These are phyloP conservation scores for Panicum virgatum DNA, from an alignment of 202 grass and related monocot species.

Conservation along the genomic window DNA sequence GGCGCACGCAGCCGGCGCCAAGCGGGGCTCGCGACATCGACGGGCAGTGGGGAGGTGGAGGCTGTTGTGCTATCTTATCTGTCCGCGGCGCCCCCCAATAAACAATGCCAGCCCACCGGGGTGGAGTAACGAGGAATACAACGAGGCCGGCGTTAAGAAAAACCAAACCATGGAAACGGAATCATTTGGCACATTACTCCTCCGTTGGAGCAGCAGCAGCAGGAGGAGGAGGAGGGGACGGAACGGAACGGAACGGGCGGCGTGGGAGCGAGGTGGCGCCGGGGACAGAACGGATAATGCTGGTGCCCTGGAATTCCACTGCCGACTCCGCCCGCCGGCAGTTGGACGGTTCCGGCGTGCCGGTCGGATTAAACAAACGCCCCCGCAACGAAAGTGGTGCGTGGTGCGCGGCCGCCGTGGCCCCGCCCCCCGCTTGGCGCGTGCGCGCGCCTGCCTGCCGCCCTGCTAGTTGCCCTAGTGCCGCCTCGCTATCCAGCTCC, in stretches of 20 bases:
- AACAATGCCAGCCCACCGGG: slow-evolving; percentile 24
- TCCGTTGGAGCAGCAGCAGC: neutral
- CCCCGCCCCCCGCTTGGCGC: neutral
- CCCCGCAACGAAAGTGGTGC: neutral
- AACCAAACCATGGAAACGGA: neutral
- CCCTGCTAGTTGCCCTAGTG: neutral
- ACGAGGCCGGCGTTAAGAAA: neutral
- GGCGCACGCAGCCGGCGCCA: neutral
- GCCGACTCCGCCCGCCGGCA: slow-evolving; percentile 53
- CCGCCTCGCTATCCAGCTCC: slow-evolving; percentile 30
- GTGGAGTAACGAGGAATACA: slow-evolving; percentile 53
- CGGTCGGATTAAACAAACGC: slow-evolving; percentile 43
- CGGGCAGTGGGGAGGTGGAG: slow-evolving; percentile 21
- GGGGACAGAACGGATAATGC: slow-evolving; percentile 46
- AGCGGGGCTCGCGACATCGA: slow-evolving; percentile 29
- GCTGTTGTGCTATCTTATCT: slow-evolving; percentile 54
- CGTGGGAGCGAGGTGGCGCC: neutral
- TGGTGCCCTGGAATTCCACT: slow-evolving; percentile 48
- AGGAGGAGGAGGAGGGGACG: too few relatives aligned
- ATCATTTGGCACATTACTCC: neutral
- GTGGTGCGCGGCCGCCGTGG: neutral
- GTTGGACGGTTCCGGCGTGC: slow-evolving; percentile 45
- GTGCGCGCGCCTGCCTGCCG: neutral
- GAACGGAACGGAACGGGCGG: too few relatives aligned
- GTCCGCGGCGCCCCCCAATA: slow-evolving; percentile 22